phyloP scores from a whole-genome alignment of 108 stramenopile genomes.

The Nitzschia inconspicua region DNA sequence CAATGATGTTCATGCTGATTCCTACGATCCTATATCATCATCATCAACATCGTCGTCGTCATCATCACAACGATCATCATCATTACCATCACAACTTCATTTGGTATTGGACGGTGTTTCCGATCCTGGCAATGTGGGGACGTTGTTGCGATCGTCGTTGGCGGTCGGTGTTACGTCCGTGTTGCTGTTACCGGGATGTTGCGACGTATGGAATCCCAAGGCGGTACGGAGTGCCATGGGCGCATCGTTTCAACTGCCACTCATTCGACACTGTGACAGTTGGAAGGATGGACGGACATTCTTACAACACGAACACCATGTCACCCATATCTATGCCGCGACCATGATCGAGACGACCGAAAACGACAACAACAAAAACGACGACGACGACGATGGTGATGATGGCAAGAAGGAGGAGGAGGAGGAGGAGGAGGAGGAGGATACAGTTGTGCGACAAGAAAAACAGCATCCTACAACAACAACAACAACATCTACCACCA shows the following conservation, averaged over 20 bases:
- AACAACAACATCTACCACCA: too few relatives aligned
- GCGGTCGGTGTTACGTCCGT: conserved; percentile 68
- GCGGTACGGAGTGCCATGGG: conserved; percentile 80
- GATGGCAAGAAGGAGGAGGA: not conserved
- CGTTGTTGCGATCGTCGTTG: conserved; percentile 62
- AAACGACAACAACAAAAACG: conserved; percentile 8
- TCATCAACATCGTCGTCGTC: too few relatives aligned
- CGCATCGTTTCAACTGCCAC: conserved; percentile 77
- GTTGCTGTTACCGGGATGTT: conserved; percentile 63
- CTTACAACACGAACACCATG: conserved; percentile 35
- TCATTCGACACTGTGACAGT: conserved; percentile 27
- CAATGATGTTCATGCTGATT: not conserved
- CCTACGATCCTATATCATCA: too few relatives aligned
- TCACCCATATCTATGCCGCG: conserved; percentile 58
- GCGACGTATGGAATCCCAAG: conserved; percentile 88
- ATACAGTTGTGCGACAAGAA: too few relatives aligned
- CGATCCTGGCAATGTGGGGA: conserved; percentile 90
- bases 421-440: too few relatives aligned
- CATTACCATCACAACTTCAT: too few relatives aligned
- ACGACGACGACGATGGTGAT: conserved; percentile 2
- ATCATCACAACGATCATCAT: too few relatives aligned
- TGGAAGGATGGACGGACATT: conserved; percentile 32
- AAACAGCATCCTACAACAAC: too few relatives aligned
- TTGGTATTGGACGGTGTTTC: conserved; percentile 79
- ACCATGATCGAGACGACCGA: conserved; percentile 59